phyloP scores from a whole-genome alignment of 768 basidiomycete species.

The Russula brevipes region DNA sequence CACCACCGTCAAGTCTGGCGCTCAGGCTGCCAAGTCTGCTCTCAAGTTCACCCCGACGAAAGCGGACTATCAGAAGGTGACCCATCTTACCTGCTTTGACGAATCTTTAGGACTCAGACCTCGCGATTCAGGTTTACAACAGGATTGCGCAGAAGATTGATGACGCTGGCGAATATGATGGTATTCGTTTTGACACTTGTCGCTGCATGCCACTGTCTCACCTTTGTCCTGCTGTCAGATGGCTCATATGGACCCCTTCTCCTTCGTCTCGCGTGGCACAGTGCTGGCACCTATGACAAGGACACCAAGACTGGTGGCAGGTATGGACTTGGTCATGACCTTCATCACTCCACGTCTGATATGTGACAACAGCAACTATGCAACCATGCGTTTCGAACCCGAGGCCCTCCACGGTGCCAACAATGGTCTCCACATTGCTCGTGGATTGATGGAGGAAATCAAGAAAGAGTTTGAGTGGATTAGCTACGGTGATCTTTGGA shows the following conservation, averaged over 20 bases:
- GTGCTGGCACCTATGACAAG: slow-evolving; percentile 91
- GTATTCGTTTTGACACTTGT: slow-evolving; percentile 38
- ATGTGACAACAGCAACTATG: slow-evolving; percentile 67
- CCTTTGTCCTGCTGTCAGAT: slow-evolving; percentile 41
- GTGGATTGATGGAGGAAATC: slow-evolving; percentile 76
- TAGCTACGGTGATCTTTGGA: slow-evolving; percentile 95
- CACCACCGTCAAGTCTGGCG: slow-evolving; percentile 54
- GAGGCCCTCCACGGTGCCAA: slow-evolving; percentile 84
- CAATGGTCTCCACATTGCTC: slow-evolving; percentile 74
- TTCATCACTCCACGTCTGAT: slow-evolving; percentile 16
- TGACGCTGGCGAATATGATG: slow-evolving; percentile 70
- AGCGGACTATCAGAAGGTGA: slow-evolving; percentile 86
- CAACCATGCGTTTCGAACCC: slow-evolving; percentile 96
- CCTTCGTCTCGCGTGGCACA: slow-evolving; percentile 90
- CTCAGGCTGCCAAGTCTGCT: slow-evolving; percentile 57
- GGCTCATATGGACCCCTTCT: slow-evolving; percentile 86
- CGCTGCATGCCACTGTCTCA: slow-evolving; percentile 17
- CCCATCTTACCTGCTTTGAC: slow-evolving; percentile 2
- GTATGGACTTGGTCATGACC: slow-evolving; percentile 33
- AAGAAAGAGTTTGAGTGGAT: slow-evolving; percentile 92
- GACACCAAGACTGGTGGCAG: slow-evolving; percentile 72
- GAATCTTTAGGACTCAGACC: neutral
- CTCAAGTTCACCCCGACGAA: slow-evolving; percentile 69
- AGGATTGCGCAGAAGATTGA: slow-evolving; percentile 76
- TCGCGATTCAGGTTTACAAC: slow-evolving; percentile 72